A percentile compares a stretch with the other conserved stretches of the same genome.
Conservation (phyloP, 805 yeast species). For the Nakazawaea anatomiae region DNA sequence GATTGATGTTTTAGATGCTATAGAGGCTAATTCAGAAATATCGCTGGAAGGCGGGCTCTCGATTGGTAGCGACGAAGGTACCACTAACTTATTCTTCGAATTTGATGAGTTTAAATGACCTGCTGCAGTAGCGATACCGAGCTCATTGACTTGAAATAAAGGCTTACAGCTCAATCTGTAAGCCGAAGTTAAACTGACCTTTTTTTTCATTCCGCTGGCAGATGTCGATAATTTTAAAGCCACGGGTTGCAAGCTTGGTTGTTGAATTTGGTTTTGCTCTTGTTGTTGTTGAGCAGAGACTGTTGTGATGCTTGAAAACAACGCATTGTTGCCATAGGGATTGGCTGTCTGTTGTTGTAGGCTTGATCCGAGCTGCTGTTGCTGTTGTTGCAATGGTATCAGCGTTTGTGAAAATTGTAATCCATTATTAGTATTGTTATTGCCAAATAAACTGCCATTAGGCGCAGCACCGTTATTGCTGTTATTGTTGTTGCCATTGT, state of each 20-base stretch:
- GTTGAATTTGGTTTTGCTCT: not conserved
- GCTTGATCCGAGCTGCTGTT: conserved; percentile 20
- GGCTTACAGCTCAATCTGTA: conserved; percentile 64
- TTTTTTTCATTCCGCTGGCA: conserved; percentile 39
- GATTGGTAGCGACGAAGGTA: conserved; percentile 2
- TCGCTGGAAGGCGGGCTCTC: not conserved
- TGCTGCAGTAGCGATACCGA: not conserved
- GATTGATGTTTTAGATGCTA: not conserved
- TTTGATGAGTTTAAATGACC: too few relatives aligned
- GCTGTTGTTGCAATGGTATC: conserved; percentile 14
- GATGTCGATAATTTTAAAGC: conserved; percentile 42
- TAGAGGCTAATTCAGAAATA: not conserved
- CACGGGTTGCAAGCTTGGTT: conserved; percentile 23
- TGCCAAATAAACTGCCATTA: conserved; percentile 14
- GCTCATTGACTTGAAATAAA: conserved; percentile 29
- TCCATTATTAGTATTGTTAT: conserved; percentile 10
- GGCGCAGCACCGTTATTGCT: conserved; percentile 4
- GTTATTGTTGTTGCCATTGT: conserved; percentile 7
- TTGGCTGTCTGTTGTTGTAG: conserved; percentile 35
- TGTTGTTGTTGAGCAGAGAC: conserved; percentile 28
- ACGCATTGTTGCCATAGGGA: conserved; percentile 78
- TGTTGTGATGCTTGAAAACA: conserved; percentile 37
- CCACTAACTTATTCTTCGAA: not conserved
- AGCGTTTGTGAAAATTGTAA: not conserved
- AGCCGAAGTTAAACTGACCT: conserved; percentile 52